Evolutionary conservation across 2,329 filamentous ascomycete species (phyloP), one percentile per base, ranked within the genome.

Genomic region (Pseudogymnoascus sp.): DNA sequence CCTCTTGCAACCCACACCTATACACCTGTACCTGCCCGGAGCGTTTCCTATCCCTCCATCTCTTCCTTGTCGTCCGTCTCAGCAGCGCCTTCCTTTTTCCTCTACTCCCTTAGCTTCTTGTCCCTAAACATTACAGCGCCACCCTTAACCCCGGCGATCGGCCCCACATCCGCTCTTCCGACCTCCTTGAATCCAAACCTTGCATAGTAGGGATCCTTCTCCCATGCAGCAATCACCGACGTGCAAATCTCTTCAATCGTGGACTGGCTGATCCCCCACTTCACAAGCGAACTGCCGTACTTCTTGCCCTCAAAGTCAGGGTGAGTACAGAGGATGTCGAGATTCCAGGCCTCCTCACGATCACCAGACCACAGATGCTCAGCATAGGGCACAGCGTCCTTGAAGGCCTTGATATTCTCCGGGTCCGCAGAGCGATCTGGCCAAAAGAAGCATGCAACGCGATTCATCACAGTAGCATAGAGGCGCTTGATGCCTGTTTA

Each of bases 141-240:
- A 2, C 73, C 73, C 41, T 61, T 64, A 11, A 72, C 65, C 4
- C 66, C 65, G 54, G 28, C 50, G 34, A 75, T 47, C 11, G 70
- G 70, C 9, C 73, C 73, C 25, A 70, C 66, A n/a, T 64, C 70
- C 6, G 68, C 68, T 50, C 66, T 69, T 3, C 73, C 73, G 2
- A 71, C 67, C 6, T 71, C 67, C 16, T 70, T 70, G 62, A 74
- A 76, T 1, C 63, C 64, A 54, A 62, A 61, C 34, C 22, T 61
- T n/a, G 38, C 61, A 32, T 77, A 79, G 60, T 79, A 79, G 0
- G 58, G 66, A 18, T 77, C 74, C 18, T 72, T 77, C 1, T 71
- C 73, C 4, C 71, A 65, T 4, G 74, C 72, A 41, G 71, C 70
- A 14, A 76, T 68, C 0, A 79, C 74, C 18, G 72, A 75, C 22